Evolutionary conservation across 2,329 filamentous ascomycete genomes (phyloP), one percentile per base, ranked within the genome.

Genomic region (Trichoderma sp.): DNA sequence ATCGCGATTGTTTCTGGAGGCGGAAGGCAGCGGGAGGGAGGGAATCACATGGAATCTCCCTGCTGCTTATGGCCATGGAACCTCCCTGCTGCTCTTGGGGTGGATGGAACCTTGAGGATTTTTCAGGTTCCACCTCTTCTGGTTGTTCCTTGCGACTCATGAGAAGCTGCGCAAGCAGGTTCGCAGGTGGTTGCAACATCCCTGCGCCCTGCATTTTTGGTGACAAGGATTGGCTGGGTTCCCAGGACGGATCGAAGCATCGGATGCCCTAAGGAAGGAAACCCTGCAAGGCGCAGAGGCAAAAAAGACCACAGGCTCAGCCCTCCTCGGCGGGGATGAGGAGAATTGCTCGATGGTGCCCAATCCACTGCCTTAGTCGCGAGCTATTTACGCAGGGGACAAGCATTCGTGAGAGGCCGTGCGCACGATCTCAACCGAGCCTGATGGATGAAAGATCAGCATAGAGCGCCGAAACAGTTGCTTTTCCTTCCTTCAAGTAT

Each of bases 241-340:
- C 53, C n/a, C n/a, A 58, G 64, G 60, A 73, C 62, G 64, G 76
- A 77, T 76, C 75, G 73, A 74, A 72, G 75, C 64, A 77, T 51
- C 66, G 30, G 51, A 32, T 66, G 30, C 15, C 56, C 64, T 12
- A 43, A 28, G 8, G 24, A 28, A 28, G 6, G 43, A 24, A 74
- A 66, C 64, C 66, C 70, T 70, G 72, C 64, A 62, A 67, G 24
- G 58, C 56, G 51, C 69, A 66, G 47, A 60, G 32, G 30, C 32
- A 39, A 43, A 53, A 30, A 39, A 9, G 36, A 62, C 36, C 26
- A 61, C 69, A 24, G 18, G 51, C 30, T 64, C 39, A 57, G 61
- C 15, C 53, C 60, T 65, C 28, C 28, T 56, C 53, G 32, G 63
- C 47, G 63, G 39, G 36, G 53, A 65, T 32, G 63, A 39, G 51